Evolutionary conservation across 2,329 filamentous ascomycete genomes (phyloP), one percentile per base, ranked within the genome.

Genomic region (Colletotrichum karsti): DNA sequence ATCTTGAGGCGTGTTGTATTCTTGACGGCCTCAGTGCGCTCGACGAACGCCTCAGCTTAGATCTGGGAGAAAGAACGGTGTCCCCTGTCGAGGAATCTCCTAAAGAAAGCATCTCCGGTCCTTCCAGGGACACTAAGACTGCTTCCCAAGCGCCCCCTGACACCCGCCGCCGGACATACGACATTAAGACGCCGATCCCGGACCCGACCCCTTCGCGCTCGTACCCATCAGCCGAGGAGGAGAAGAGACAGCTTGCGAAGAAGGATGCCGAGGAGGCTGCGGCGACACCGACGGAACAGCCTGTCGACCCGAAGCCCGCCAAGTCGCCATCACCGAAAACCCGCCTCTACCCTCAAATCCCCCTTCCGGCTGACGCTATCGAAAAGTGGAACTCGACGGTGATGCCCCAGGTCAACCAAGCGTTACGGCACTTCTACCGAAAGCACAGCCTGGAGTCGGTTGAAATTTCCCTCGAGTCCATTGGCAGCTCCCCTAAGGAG

Each of bases 391-490:
- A 94, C 72, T 84, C 83, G 2, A 85, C 86, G 3, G 80, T 94
- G 63, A 92, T 93, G 82, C 91, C 91, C 2, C 90, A 93, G 68
- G 88, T 95, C 69, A 92, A 93, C 75, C 84, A 88, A 18, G 88
- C 93, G 1, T 84, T 94, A 15, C 88, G 90, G 22, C 86, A 88
- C 56, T 93, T 93, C 67, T 90, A 94, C 73, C 88, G 88, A 70
- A 92, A 92, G 72, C 87, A 93, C 55, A 87, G 90, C 0, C 55
- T 67, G 24, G 93, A 95, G 76, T 93, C 92, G 1, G 89, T 93
- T 35, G 92, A 93, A 73, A 93, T 95, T 42, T 92, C 91, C 9
- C 87, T 95, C 2, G 90, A 93, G 68, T 91, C 90, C 1, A 89
- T 94, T 42, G 93, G 93, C 18, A 90, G 92, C 58, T 90, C 88